These are phyloP conservation scores for Fraxinus paxiana DNA, from an alignment of 305 asterid species.

Conservation along the genomic window DNA sequence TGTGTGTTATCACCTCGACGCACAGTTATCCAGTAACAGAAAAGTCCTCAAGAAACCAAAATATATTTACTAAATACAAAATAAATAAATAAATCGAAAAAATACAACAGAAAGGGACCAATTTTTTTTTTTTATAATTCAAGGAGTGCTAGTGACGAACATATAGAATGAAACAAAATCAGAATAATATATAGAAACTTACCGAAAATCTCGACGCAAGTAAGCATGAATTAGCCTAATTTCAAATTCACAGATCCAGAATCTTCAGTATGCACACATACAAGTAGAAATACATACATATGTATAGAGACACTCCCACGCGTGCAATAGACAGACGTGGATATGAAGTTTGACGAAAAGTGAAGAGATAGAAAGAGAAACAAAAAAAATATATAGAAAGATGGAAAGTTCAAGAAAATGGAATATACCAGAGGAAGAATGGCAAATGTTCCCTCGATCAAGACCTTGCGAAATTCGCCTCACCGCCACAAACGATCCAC, in stretches of 20 bases:
- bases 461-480: slow-evolving; percentile 90
- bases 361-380: not conserved
- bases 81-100: no score
- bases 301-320: slow-evolving; percentile 16
- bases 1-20: not conserved
- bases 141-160: not conserved
- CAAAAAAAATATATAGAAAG: not conserved
- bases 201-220: slow-evolving; percentile 45
- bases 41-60: not conserved
- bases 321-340: slow-evolving; percentile 6
- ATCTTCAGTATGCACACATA: slow-evolving; percentile 9
- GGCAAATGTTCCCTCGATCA: slow-evolving; percentile 76
- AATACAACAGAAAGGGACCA: not conserved
- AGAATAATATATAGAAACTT: slow-evolving; percentile 12
- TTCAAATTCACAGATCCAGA: slow-evolving; percentile 29
- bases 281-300: slow-evolving; percentile 14
- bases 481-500: slow-evolving; percentile 90
- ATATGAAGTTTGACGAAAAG: slow-evolving; percentile 21
- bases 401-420: slow-evolving; percentile 1
- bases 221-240: slow-evolving; percentile 32
- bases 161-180: not conserved
- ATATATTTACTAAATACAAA: not conserved
- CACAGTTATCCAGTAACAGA: slow-evolving; percentile 8
- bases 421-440: slow-evolving; percentile 64
- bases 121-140: not conserved